Evolutionary conservation across 768 basidiomycete species (phyloP), one percentile per base, ranked within the genome.

Genomic region (Lentinula detonsa): DNA sequence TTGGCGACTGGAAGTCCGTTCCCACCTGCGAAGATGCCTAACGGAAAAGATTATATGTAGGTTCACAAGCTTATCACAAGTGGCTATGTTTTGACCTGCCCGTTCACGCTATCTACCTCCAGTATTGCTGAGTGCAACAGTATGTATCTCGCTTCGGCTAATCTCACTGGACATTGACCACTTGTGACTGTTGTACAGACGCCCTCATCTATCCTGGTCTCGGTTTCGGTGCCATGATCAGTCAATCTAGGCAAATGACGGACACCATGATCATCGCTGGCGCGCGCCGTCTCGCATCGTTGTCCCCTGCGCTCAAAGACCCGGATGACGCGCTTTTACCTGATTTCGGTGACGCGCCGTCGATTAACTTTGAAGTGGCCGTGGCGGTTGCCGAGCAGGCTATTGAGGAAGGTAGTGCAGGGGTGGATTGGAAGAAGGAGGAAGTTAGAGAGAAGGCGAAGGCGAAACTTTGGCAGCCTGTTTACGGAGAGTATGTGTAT

Each of bases 221-320:
- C 35, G 92, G 91, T 6, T 86, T 91, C 62, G 93, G 93, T 39
- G 81, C 90, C 42, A 85, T 94, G 66, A 75, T 93, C 28, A 76
- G 85, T 9, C 76, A 85, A 62, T 85, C 90, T 0, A 77, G 81
- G 5, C 73, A 69, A 7, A 78, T 95, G 66, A 87, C 90, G 1
- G 90, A 93, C 71, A 82, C 79, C n/a, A 94, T 95, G 93, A 89
- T 95, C 70, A 85, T 93, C 43, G 88, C 88, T 2, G 93, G 90
- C 8, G 85, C 91, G 0, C 80, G 76, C 31, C 82, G 86, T 11
- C 86, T 95, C 40, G 90, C 92, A 0, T 76, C 83, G 7, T 81
- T 95, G 46, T 85, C 91, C 0, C 92, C 92, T 1, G 92, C 85
- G 0, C 76, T 86, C 61, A 80, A 81, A 35, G 85, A 93, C 67